Evolutionary conservation across 345 rosid genomes (phyloP).

Genomic region (Salix dunnii): DNA sequence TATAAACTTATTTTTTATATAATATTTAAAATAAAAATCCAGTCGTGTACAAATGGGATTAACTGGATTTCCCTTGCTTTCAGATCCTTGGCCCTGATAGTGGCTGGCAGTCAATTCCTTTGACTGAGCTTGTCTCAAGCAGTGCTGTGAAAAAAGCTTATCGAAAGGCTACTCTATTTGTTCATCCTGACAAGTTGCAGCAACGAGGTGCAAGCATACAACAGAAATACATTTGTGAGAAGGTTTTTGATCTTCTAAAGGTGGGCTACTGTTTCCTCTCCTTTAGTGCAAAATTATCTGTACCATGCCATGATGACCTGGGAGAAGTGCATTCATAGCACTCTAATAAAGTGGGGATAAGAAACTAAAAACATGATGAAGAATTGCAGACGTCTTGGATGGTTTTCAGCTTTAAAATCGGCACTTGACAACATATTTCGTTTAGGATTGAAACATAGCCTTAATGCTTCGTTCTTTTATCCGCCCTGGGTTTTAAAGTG

Average conservation of each 20-base stretch:
- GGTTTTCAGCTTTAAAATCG: neutral
- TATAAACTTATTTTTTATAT: neutral
- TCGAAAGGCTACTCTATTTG: slow-evolving; percentile 78
- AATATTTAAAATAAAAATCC: neutral
- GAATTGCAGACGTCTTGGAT: neutral
- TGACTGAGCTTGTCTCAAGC: slow-evolving; percentile 64
- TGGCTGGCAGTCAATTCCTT: slow-evolving; percentile 83
- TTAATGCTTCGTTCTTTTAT: neutral
- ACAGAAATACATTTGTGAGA: slow-evolving; percentile 87
- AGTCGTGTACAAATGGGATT: neutral
- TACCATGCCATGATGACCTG: neutral
- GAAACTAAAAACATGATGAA: neutral
- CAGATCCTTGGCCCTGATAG: slow-evolving; percentile 93
- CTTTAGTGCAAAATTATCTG: neutral
- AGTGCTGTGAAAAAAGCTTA: slow-evolving; percentile 88
- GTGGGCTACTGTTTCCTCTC: slow-evolving; percentile 26
- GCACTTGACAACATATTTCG: neutral
- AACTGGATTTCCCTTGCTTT: slow-evolving; percentile 8
- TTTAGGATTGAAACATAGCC: neutral
- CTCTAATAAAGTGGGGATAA: no score
- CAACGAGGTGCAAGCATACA: slow-evolving; percentile 92
- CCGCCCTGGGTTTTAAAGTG: neutral
- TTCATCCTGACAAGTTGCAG: slow-evolving; percentile 95
- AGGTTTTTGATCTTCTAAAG: slow-evolving; percentile 93
- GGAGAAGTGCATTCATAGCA: neutral